These are phyloP conservation scores for Neurospora sp. DNA, from an alignment of 495 filamentous ascomycete genomes.

Conservation along the genomic window DNA sequence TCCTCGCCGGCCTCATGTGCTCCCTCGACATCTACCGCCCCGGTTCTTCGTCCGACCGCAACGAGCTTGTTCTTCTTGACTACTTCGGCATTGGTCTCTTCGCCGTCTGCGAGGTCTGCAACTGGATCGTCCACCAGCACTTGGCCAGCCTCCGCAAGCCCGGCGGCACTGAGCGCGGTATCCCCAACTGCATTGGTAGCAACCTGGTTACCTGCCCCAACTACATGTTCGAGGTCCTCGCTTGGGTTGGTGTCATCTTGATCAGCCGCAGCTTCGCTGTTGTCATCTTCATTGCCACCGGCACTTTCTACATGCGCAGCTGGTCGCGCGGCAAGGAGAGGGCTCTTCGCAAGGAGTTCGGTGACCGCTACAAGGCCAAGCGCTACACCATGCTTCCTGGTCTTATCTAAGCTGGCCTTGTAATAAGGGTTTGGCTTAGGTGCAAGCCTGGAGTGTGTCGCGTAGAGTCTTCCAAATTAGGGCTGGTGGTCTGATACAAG, in stretches of 20 bases:
- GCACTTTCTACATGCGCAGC: slow-evolving; percentile 61
- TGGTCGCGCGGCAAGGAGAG: slow-evolving; percentile 94
- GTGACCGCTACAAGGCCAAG: slow-evolving; percentile 85
- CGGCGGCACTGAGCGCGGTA: slow-evolving; percentile 78
- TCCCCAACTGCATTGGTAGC: slow-evolving; percentile 83
- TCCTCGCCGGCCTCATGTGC: slow-evolving; percentile 69
- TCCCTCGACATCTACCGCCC: slow-evolving; percentile 80
- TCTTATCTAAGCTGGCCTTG: slow-evolving; percentile 25
- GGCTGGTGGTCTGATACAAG: neutral
- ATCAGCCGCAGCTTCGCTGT: slow-evolving; percentile 68
- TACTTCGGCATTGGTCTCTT: slow-evolving; percentile 61
- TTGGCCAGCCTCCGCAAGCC: slow-evolving; percentile 63
- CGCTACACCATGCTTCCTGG: slow-evolving; percentile 68
- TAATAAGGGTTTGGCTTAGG: neutral
- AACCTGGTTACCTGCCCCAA: slow-evolving; percentile 86
- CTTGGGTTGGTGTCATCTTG: slow-evolving; percentile 74
- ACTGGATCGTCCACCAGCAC: slow-evolving; percentile 67
- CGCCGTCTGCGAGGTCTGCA: slow-evolving; percentile 64
- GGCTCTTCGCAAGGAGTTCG: slow-evolving; percentile 81
- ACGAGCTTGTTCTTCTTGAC: slow-evolving; percentile 34
- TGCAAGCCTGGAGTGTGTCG: neutral
- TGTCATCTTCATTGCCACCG: slow-evolving; percentile 58
- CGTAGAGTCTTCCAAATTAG: neutral
- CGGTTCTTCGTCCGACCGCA: slow-evolving; percentile 44
- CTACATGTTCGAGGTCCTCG: slow-evolving; percentile 84